Conservation (phyloP, 352 stramenopile species). For the Achlya hypogyna region DNA sequence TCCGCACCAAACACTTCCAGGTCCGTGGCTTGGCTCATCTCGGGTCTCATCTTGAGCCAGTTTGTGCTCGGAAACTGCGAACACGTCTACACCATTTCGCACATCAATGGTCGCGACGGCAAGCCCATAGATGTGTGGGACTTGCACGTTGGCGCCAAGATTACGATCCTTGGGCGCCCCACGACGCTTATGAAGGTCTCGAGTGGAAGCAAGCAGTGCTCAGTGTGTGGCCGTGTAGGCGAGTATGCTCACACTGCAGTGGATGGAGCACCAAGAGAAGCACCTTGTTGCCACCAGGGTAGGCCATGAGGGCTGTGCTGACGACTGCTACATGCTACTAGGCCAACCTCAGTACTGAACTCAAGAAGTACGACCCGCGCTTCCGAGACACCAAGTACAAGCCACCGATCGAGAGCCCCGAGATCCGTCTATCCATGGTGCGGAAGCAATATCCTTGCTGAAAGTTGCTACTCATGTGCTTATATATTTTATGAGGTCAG, state of each 20-base stretch:
- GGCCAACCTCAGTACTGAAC: constrained; percentile 6
- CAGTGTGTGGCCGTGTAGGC: neutral
- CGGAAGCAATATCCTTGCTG: neutral
- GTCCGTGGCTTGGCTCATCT: neutral
- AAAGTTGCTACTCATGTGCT: neutral
- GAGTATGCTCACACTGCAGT: constrained; percentile 17
- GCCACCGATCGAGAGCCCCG: neutral
- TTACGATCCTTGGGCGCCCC: constrained; percentile 21
- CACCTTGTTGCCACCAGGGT: constrained; percentile 1
- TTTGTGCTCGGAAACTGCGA: constrained; percentile 23
- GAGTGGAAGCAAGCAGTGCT: neutral
- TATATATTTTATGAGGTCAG: too few species aligned
- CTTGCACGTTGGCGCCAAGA: constrained; percentile 23
- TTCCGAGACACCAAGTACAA: constrained; percentile 6
- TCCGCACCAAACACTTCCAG: constrained; percentile 23
- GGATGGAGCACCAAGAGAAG: constrained; percentile 8
- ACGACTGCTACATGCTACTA: neutral
- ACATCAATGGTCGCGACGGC: constrained; percentile 21
- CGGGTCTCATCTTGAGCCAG: neutral
- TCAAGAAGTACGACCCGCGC: constrained; percentile 7
- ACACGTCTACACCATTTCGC: constrained; percentile 24
- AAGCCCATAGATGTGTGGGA: constrained; percentile 22
- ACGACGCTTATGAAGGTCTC: constrained; percentile 24
- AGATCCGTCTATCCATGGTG: neutral
- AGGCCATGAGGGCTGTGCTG: neutral